phyloP scores from a whole-genome alignment of 2,329 filamentous ascomycete species.

The Botrytis hyacinthi region DNA sequence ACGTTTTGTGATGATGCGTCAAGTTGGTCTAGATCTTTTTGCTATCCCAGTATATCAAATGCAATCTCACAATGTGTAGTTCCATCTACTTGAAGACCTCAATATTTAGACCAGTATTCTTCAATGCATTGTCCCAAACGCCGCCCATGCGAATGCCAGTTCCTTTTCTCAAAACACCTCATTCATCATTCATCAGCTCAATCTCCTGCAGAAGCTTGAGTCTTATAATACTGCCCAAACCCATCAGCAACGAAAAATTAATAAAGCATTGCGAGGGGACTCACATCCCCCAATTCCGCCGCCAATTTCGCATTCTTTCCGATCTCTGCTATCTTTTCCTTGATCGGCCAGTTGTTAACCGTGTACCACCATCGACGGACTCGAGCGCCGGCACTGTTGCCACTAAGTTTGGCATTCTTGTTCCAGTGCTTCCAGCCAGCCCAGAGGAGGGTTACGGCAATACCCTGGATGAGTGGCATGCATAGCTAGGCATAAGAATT shows the following conservation, averaged over 20 bases:
- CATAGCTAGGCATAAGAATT: conserved; percentile 56
- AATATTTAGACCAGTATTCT: conserved; percentile 1
- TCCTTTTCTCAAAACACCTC: conserved; percentile 1
- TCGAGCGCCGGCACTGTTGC: conserved; percentile 71
- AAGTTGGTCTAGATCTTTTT: neutral
- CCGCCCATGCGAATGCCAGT: conserved; percentile 14
- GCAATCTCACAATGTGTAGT: neutral
- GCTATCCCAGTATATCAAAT: neutral
- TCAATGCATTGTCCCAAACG: conserved; percentile 10
- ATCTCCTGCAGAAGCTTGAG: conserved; percentile 29
- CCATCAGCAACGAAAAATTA: conserved; percentile 33
- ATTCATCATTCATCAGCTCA: conserved; percentile 24
- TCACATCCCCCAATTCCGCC: conserved; percentile 44
- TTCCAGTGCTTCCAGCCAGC: conserved; percentile 93
- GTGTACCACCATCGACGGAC: conserved; percentile 91
- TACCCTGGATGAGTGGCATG: conserved; percentile 82
- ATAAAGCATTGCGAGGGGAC: conserved; percentile 29
- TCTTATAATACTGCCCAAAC: conserved; percentile 34
- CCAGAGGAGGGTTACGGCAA: conserved; percentile 82
- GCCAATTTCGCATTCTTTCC: conserved; percentile 38
- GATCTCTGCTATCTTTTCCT: conserved; percentile 38
- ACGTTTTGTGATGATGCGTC: neutral
- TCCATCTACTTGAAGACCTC: neutral
- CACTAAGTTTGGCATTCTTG: conserved; percentile 70
- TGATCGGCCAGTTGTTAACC: conserved; percentile 85